Percentiles rank a stretch among this genome's conserved stretches.
phyloP scores from a whole-genome alignment of 768 basidiomycete species.

The Leccinellum luteum region DNA sequence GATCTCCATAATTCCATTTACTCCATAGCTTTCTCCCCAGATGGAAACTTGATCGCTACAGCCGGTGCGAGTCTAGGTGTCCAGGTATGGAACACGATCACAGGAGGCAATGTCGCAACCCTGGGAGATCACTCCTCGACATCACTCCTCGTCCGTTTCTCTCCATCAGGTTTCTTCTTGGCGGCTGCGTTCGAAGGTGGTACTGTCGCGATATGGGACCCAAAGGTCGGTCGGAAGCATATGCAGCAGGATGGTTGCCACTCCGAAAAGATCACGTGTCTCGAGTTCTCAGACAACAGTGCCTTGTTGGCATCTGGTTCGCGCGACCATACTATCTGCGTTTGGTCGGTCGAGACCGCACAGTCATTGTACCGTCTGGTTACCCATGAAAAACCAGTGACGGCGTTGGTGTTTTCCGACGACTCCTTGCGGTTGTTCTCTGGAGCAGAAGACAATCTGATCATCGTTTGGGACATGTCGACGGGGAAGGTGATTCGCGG shows the following conservation, averaged over 20 bases:
- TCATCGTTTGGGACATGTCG: conserved; percentile 24
- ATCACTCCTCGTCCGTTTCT: conserved; percentile 17
- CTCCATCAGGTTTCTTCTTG: conserved; percentile 18
- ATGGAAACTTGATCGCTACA: conserved; percentile 14
- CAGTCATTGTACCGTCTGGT: conserved; percentile 11
- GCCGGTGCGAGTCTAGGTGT: conserved; percentile 14
- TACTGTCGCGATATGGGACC: conserved; percentile 19
- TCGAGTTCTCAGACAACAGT: conserved; percentile 20
- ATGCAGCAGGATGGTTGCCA: conserved; percentile 15
- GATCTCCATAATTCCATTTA: conserved; percentile 6
- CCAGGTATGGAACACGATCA: conserved; percentile 22
- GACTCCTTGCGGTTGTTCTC: conserved; percentile 21
- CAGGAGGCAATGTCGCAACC: conserved; percentile 20
- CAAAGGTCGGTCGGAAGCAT: conserved; percentile 16
- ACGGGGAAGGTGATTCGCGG: conserved; percentile 13
- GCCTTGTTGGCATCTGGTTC: conserved; percentile 18
- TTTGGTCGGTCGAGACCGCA: conserved; percentile 23
- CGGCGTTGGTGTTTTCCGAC: conserved; percentile 19
- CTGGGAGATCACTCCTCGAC: conserved; percentile 11
- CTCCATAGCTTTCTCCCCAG: conserved; percentile 16
- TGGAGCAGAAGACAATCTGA: conserved; percentile 21
- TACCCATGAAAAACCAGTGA: conserved; percentile 19
- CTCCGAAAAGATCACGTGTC: conserved; percentile 10
- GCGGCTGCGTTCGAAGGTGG: conserved; percentile 19
- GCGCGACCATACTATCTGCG: conserved; percentile 12